A percentile compares a stretch with the other conserved stretches of the same genome.
These are phyloP conservation scores for Wickerhamomyces sp. DNA, from an alignment of 1,139 yeast genomes.

Conservation along the genomic window DNA sequence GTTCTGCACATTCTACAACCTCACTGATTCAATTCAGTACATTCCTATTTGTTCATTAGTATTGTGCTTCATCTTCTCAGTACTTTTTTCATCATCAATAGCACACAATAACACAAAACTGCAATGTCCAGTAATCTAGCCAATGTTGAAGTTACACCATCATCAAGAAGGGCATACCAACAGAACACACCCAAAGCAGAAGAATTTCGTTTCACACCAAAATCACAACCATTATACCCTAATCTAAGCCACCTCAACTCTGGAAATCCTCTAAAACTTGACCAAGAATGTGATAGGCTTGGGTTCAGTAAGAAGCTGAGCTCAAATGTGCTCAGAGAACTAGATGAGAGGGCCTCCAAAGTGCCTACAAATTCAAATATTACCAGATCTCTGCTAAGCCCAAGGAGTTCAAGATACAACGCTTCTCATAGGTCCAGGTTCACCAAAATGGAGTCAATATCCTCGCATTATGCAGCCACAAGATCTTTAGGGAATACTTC, in stretches of 20 bases:
- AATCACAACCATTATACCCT: constrained; percentile 17
- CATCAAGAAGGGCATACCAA: constrained; percentile 1
- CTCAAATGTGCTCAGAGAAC: constrained; percentile 26
- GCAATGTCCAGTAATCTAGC: no score
- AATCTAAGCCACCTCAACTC: constrained; percentile 9
- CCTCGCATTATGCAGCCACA: constrained; percentile 26
- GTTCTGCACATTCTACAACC: no score
- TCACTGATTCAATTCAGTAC: no score
- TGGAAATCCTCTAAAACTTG: constrained; percentile 1
- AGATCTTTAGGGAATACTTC: constrained; percentile 5
- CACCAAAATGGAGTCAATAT: constrained; percentile 28
- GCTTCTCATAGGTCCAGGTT: constrained; percentile 23
- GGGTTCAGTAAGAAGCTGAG: constrained; percentile 27
- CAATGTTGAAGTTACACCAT: constrained; percentile 8
- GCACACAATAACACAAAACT: no score
- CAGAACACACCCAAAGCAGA: constrained; percentile 11
- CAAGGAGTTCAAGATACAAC: constrained; percentile 16
- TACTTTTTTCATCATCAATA: no score
- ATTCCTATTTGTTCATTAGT: no score
- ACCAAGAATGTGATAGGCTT: constrained; percentile 14
- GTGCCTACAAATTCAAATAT: constrained; percentile 6
- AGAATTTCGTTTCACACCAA: constrained; percentile 17
- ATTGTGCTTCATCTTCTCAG: no score
- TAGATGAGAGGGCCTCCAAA: constrained; percentile 27
- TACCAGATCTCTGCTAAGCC: constrained; percentile 11